Conservation (phyloP, 305 asterid genomes). For the Coffea humblotiana region DNA sequence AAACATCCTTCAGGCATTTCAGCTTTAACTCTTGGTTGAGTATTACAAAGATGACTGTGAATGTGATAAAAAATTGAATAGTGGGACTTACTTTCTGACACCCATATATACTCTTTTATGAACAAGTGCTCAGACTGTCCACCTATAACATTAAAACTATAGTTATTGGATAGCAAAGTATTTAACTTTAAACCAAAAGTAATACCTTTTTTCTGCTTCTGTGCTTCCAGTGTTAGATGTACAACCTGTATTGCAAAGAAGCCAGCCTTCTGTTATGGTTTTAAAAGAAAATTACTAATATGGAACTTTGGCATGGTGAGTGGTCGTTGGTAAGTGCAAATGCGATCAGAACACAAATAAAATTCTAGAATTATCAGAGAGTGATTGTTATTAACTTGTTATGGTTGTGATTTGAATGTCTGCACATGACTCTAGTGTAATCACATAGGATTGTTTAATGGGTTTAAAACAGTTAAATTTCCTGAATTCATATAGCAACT, state of each 20-base stretch:
- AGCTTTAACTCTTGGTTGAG: background rate
- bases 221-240: background rate
- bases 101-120: too few relatives aligned
- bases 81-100: background rate
- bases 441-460: background rate
- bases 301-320: background rate
- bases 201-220: background rate
- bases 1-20: background rate
- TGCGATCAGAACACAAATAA: background rate
- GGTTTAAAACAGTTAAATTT: background rate
- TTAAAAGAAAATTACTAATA: background rate
- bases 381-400: background rate
- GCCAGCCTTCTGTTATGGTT: background rate
- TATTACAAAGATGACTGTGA: background rate
- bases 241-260: background rate
- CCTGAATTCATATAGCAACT: background rate
- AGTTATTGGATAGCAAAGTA: background rate
- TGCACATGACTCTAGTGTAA: background rate
- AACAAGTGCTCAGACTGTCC: background rate
- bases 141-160: background rate
- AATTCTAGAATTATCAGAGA: background rate
- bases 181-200: background rate
- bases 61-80: background rate
- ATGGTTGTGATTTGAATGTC: background rate
- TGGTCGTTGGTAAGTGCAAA: background rate